A percentile compares a stretch with the other conserved stretches of the same genome.
These are phyloP conservation scores for Paratinospora sagittata DNA, from an alignment of 164 flowering plant genomes.

Conservation along the genomic window DNA sequence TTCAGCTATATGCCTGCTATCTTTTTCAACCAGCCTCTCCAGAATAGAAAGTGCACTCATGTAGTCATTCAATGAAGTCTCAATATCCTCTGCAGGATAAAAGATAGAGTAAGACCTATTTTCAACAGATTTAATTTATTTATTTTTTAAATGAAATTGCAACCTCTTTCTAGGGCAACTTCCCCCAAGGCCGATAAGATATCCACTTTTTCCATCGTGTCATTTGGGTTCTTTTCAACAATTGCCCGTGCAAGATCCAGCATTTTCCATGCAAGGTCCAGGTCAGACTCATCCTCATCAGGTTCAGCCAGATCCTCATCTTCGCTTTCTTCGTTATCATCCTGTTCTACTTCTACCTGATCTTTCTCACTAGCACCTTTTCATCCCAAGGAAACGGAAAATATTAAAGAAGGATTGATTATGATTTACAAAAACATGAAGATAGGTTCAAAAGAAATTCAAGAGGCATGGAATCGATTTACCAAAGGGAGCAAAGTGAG, in stretches of 20 bases:
- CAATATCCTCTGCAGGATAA: conserved; percentile 74
- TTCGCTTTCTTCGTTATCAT: conserved; percentile 46
- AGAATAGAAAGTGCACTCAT: conserved; percentile 65
- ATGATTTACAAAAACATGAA: neutral
- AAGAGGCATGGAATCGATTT: too few relatives aligned
- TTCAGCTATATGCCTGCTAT: conserved; percentile 77
- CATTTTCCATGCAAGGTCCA: conserved; percentile 98
- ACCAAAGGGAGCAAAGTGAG: too few relatives aligned
- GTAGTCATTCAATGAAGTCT: conserved; percentile 88
- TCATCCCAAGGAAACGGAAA: conserved; percentile 3
- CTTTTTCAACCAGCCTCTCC: conserved; percentile 83
- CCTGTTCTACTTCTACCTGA: conserved; percentile 39
- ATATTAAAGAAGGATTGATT: neutral
- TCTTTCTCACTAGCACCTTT: conserved; percentile 31
- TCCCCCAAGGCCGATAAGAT: conserved; percentile 86
- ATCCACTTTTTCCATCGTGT: conserved; percentile 85
- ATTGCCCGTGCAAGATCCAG: conserved; percentile 93
- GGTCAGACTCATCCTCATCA: conserved; percentile 93
- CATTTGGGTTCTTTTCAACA: conserved; percentile 62
- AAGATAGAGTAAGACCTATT: neutral
- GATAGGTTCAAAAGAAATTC: too few relatives aligned
- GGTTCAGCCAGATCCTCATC: conserved; percentile 59
- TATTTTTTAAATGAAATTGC: neutral
- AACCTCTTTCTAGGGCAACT: conserved; percentile 95
- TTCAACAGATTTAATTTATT: neutral